phyloP scores from a whole-genome alignment of 2,329 filamentous ascomycete genomes.

The Thielaviopsis ethacetica region DNA sequence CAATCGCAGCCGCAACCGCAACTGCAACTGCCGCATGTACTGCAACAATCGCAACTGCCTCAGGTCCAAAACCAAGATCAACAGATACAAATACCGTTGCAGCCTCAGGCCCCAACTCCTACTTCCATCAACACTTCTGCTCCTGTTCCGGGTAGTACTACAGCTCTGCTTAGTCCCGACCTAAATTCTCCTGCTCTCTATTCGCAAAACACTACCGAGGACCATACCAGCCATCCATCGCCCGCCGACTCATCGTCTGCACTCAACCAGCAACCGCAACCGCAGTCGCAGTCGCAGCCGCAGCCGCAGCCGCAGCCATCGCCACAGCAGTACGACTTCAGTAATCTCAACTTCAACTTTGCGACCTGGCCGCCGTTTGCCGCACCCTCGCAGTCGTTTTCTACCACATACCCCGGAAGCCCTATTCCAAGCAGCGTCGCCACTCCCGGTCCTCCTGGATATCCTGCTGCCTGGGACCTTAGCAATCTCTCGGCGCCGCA shows the following conservation, averaged over 20 bases:
- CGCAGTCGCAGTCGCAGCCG: neutral
- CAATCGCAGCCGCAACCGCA: constrained; percentile 24
- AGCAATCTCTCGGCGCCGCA: constrained; percentile 5
- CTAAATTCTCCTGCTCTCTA: neutral
- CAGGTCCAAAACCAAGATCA: constrained; percentile 3
- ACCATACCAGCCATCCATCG: neutral
- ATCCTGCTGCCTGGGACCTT: constrained; percentile 7
- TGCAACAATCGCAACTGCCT: constrained; percentile 11
- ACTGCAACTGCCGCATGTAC: constrained; percentile 9
- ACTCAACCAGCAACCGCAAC: neutral
- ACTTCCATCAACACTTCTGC: neutral
- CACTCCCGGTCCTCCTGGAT: neutral
- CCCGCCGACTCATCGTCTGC: neutral
- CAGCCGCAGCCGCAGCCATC: neutral
- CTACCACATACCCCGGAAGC: neutral
- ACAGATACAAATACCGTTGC: neutral
- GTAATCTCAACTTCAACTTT: constrained; percentile 5
- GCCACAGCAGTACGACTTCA: constrained; percentile 3
- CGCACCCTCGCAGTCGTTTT: constrained; percentile 1
- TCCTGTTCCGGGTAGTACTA: neutral
- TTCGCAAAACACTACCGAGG: neutral
- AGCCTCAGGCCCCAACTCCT: neutral
- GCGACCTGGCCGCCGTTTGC: constrained; percentile 3
- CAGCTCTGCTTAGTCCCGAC: neutral
- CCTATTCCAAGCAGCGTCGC: constrained; percentile 2